Conservation (phyloP, 257 asterid genomes). For the Petrea volubilis region DNA sequence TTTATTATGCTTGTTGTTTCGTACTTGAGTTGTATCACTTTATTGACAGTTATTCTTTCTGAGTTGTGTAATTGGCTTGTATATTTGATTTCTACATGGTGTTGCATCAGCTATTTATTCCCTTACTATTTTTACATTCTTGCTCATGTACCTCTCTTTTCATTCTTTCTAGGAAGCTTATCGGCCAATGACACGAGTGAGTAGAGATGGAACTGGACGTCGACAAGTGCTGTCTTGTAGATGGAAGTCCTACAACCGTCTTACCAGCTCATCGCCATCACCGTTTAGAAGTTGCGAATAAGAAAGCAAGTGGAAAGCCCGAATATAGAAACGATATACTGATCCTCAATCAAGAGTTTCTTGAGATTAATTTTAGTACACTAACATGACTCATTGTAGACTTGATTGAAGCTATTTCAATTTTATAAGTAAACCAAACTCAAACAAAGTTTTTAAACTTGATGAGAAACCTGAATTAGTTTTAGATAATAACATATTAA, state of each 20-base stretch:
- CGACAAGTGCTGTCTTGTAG: slow-evolving; percentile 76
- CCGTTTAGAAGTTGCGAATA: slow-evolving; percentile 43
- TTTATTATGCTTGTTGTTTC: background rate
- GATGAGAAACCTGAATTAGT: no score
- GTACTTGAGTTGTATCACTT: background rate
- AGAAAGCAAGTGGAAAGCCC: slow-evolving; percentile 45
- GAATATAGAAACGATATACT: slow-evolving; percentile 35
- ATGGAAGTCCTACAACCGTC: slow-evolving; percentile 94
- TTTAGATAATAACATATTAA: no score
- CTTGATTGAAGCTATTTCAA: no score
- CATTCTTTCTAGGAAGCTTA: slow-evolving; percentile 25
- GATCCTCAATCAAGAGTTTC: slow-evolving; percentile 39
- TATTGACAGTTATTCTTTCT: background rate
- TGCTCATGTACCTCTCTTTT: no score
- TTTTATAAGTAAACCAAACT: no score
- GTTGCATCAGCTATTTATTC: background rate
- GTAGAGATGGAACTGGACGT: slow-evolving; percentile 58
- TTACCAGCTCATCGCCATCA: slow-evolving; percentile 55
- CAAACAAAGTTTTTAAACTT: no score
- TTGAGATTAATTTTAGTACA: slow-evolving; percentile 56
- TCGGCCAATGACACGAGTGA: slow-evolving; percentile 44
- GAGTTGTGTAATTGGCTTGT: background rate
- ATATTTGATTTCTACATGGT: background rate
- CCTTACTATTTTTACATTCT: background rate
- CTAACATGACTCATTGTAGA: no score